Conservation (phyloP, 192 early-diverging fungal genomes). For the Entophlyctis luteolus region DNA sequence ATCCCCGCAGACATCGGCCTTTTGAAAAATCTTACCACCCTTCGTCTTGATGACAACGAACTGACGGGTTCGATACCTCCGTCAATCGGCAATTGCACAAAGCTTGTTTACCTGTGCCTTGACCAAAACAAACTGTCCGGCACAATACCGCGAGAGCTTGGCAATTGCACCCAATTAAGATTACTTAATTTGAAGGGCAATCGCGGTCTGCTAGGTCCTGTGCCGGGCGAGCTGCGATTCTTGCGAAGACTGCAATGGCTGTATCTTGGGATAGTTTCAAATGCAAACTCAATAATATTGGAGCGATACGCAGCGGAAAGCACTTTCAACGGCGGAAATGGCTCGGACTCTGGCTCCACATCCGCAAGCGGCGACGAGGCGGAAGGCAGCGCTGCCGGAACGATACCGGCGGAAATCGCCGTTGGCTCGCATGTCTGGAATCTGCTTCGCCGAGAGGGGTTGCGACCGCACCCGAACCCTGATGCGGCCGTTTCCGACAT, state of each 20-base stretch:
- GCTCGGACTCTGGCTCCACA: no score
- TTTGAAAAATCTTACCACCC: background rate
- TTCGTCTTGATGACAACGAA: slow-evolving; percentile 9
- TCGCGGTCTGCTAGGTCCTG: background rate
- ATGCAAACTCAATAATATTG: no score
- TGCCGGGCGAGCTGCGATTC: background rate
- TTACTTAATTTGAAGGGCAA: slow-evolving; percentile 10
- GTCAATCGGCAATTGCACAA: background rate
- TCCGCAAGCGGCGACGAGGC: no score
- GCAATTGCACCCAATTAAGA: background rate
- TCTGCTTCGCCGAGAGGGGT: slow-evolving; percentile 10
- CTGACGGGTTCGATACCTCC: background rate
- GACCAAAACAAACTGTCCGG: background rate
- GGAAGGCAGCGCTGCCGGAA: background rate
- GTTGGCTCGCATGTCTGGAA: background rate
- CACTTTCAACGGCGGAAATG: no score
- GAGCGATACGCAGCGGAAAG: no score
- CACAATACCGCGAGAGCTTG: background rate
- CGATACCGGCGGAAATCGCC: background rate
- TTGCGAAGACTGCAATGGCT: background rate
- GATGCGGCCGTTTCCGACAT: no score
- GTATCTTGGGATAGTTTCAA: no score
- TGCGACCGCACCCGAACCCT: no score
- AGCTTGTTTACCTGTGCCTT: background rate
- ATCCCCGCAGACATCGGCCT: slow-evolving; percentile 1